A percentile compares a stretch with the other conserved stretches of the same genome.
Conservation (phyloP, 805 yeast genomes). For the Metschnikowia santaceciliae region DNA sequence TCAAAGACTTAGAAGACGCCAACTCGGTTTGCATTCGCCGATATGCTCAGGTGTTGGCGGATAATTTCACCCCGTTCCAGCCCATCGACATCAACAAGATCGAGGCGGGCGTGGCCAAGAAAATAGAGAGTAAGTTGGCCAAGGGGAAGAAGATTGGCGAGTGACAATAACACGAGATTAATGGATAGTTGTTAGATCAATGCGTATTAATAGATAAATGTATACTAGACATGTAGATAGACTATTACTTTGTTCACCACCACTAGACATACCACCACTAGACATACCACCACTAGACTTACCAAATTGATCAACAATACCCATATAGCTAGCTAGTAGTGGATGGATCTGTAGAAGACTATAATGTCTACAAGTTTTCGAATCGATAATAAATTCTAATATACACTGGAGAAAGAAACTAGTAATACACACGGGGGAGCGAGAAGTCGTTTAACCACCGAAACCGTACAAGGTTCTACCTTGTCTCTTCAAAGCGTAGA, state of each 20-base stretch:
- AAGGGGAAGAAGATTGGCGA: constrained; percentile 18
- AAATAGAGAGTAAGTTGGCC: constrained; percentile 19
- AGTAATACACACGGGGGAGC: constrained; percentile 17
- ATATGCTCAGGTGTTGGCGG: constrained; percentile 44
- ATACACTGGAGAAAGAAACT: constrained; percentile 21
- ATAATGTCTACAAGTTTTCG: constrained; percentile 3
- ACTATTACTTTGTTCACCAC: too few species aligned
- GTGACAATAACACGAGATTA: neutral
- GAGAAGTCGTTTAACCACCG: constrained; percentile 67
- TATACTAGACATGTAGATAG: neutral
- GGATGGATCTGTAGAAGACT: too few species aligned
- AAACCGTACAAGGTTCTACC: constrained; percentile 99
- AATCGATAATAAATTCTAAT: constrained; percentile 21
- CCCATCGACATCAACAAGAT: constrained; percentile 24
- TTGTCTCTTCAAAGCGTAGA: constrained; percentile 99
- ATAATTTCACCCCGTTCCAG: constrained; percentile 20
- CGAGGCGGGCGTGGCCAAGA: constrained; percentile 21
- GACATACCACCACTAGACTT: too few species aligned
- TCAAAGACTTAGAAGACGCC: constrained; percentile 52
- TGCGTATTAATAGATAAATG: neutral
- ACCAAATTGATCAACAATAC: too few species aligned
- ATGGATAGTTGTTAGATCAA: neutral
- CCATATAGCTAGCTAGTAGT: too few species aligned
- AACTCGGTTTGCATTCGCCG: constrained; percentile 47
- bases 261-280: too few species aligned